Evolutionary conservation across 495 filamentous ascomycete genomes (phyloP).

Genomic region (Penicillium ucsense): DNA sequence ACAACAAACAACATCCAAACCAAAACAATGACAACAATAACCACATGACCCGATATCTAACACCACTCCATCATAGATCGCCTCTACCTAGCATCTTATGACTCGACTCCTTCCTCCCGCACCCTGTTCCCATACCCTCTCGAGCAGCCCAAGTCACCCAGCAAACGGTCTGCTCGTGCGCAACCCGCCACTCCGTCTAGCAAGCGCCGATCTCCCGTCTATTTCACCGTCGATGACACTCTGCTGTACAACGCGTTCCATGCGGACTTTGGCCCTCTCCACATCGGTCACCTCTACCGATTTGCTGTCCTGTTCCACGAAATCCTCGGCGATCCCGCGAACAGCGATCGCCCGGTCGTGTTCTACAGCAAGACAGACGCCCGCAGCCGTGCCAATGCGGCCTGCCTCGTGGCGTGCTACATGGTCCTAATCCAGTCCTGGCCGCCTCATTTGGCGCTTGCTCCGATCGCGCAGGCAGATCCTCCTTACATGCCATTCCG

Average conservation of each 20-base stretch:
- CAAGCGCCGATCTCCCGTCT: conserved; percentile 60
- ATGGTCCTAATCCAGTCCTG: conserved; percentile 98
- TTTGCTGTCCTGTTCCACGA: conserved; percentile 94
- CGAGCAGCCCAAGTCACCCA: conserved; percentile 52
- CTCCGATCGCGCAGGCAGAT: conserved; percentile 90
- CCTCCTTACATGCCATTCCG: conserved; percentile 98
- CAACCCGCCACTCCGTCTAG: conserved; percentile 43
- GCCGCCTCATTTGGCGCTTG: conserved; percentile 96
- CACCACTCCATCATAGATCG: conserved; percentile 52
- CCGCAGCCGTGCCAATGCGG: conserved; percentile 91
- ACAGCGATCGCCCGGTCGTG: conserved; percentile 76
- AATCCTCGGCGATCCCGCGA: conserved; percentile 76
- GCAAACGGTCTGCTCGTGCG: conserved; percentile 64
- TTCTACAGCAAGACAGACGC: conserved; percentile 92
- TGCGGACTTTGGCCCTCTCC: conserved; percentile 93
- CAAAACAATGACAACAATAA: too few relatives aligned
- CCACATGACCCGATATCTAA: too few relatives aligned
- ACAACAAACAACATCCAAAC: conserved; percentile 1
- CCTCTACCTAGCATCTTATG: conserved; percentile 89
- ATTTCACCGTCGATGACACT: conserved; percentile 90
- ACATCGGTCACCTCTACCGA: conserved; percentile 93
- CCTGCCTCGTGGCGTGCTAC: conserved; percentile 90
- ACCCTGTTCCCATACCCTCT: conserved; percentile 81
- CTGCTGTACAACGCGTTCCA: conserved; percentile 97
- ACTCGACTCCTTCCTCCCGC: conserved; percentile 63